A percentile compares a stretch with the other conserved stretches of the same genome.
These are phyloP conservation scores for Phytopythium vexans DNA, from an alignment of 352 stramenopile genomes.

Conservation along the genomic window DNA sequence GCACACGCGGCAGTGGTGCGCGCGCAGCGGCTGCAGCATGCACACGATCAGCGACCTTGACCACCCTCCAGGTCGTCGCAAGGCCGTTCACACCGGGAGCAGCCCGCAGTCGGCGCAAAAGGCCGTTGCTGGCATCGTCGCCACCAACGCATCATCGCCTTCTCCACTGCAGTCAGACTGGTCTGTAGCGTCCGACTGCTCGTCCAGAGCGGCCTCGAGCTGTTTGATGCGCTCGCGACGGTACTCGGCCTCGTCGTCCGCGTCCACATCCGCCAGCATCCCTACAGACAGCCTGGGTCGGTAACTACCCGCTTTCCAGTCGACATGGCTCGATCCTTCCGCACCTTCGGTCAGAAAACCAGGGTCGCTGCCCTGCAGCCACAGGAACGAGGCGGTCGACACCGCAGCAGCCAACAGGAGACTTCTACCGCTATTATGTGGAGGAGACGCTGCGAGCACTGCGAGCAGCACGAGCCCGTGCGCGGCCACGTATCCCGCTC, in stretches of 20 bases:
- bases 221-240: constrained; percentile 23
- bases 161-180: too few species aligned
- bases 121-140: not conserved
- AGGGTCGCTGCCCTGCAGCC: constrained; percentile 37
- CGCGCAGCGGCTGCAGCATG: constrained; percentile 53
- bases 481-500: constrained; percentile 3
- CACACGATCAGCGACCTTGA: not conserved
- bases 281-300: not conserved
- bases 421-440: too few species aligned
- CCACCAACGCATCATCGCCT: too few species aligned
- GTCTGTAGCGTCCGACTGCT: not conserved
- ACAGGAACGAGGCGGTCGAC: constrained; percentile 14
- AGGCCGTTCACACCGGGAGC: too few species aligned
- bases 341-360: constrained; percentile 36
- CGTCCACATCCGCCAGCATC: constrained; percentile 1
- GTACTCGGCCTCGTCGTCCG: constrained; percentile 10
- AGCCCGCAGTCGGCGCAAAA: constrained; percentile 31
- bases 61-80: not conserved
- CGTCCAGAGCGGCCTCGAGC: constrained; percentile 20
- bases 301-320: too few species aligned
- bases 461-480: constrained; percentile 11
- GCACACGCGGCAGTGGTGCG: constrained; percentile 84
- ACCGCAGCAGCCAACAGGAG: constrained; percentile 3
- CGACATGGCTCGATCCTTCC: not conserved
- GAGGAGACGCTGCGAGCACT: not conserved